Conservation (phyloP, 2,329 filamentous ascomycete species). For the Microcyclospora pomicola region DNA sequence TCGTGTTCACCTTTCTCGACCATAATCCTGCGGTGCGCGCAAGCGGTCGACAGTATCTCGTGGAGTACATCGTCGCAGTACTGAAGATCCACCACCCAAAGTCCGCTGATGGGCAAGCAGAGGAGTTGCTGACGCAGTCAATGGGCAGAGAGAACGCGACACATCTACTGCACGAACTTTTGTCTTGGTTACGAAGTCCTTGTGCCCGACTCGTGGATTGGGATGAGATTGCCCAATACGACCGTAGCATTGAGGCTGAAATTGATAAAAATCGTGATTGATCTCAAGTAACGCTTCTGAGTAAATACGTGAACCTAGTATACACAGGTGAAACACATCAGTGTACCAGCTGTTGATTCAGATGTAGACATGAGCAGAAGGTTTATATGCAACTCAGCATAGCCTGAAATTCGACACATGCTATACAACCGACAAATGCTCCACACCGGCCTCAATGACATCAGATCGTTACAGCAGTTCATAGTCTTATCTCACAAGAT, state of each 20-base stretch:
- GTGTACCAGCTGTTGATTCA: too few relatives aligned
- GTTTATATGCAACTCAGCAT: too few relatives aligned
- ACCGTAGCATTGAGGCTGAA: neutral
- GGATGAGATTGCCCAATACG: conserved; percentile 69
- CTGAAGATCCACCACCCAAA: conserved; percentile 72
- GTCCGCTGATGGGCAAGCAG: conserved; percentile 62
- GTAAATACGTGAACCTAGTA: too few relatives aligned
- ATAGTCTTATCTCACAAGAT: too few relatives aligned
- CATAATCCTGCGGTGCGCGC: conserved; percentile 16
- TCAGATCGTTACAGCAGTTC: too few relatives aligned
- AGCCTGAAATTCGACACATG: too few relatives aligned
- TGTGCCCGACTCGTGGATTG: conserved; percentile 58
- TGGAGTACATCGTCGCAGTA: conserved; percentile 76
- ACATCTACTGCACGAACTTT: conserved; percentile 73
- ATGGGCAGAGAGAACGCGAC: conserved; percentile 58
- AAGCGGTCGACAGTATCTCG: conserved; percentile 50
- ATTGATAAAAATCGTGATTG: too few relatives aligned
- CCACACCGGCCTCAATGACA: too few relatives aligned
- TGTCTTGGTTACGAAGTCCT: conserved; percentile 71
- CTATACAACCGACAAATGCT: too few relatives aligned
- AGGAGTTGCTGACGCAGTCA: conserved; percentile 66
- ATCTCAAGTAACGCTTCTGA: too few relatives aligned
- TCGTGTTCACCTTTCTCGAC: conserved; percentile 64
- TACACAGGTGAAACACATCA: too few relatives aligned
- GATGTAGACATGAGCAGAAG: too few relatives aligned